A percentile compares a stretch with the other conserved stretches of the same genome.
Evolutionary conservation across 1,284 basidiomycete genomes (phyloP).

Genomic region (Leccinum ponderosum): DNA sequence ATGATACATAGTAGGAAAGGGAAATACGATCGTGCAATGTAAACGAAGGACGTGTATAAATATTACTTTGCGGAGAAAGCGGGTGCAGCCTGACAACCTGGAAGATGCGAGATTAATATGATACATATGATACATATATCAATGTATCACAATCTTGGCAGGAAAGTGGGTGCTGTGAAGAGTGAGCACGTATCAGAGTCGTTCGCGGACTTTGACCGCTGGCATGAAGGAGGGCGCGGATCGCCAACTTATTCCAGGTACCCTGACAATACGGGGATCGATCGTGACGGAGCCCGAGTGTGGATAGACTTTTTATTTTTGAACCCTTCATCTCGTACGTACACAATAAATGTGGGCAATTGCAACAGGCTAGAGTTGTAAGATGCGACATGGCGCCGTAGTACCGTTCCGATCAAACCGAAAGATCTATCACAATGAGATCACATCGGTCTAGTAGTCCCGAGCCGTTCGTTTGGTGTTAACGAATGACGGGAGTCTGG

Average conservation of each 20-base stretch:
- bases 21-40: neutral
- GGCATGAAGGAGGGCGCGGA: slow-evolving; percentile 12
- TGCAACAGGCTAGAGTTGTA: neutral
- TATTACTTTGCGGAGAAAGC: neutral
- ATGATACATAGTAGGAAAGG: too few relatives aligned
- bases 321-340: neutral
- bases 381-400: neutral
- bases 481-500: neutral
- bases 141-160: neutral
- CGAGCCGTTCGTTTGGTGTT: neutral
- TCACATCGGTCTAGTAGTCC: neutral
- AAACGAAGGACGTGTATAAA: neutral
- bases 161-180: neutral
- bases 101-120: neutral
- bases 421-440: neutral
- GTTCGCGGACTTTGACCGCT: slow-evolving; percentile 16
- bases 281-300: slow-evolving; percentile 1
- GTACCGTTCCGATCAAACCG: neutral
- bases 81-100: neutral
- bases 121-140: too few relatives aligned
- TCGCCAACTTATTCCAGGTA: slow-evolving; percentile 16
- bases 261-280: neutral
- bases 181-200: neutral
- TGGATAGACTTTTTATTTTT: slow-evolving; percentile 5
- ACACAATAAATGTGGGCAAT: neutral